Evolutionary conservation across 164 flowering plant genomes (phyloP).

Genomic region (Berberis thunbergii): DNA sequence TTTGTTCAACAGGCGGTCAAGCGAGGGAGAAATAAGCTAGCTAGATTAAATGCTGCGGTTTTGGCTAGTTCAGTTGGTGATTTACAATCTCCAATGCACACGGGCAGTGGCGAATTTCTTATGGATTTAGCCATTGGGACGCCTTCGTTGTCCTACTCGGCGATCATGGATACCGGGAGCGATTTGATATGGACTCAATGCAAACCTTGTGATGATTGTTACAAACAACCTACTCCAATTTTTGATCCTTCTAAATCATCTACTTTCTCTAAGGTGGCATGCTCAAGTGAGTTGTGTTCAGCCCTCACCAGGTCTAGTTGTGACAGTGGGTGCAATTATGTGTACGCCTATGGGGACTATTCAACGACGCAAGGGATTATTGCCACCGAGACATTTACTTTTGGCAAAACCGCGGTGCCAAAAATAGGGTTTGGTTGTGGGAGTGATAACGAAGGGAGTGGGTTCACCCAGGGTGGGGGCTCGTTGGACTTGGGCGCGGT

Average conservation of each 20-base stretch:
- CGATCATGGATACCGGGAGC: background rate
- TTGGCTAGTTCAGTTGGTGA: background rate
- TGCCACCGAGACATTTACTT: background rate
- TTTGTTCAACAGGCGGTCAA: background rate
- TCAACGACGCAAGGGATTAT: background rate
- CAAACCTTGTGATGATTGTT: background rate
- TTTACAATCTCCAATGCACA: background rate
- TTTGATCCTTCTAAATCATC: background rate
- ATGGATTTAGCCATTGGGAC: background rate
- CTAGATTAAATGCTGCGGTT: background rate
- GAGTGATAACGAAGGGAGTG: constrained; percentile 59
- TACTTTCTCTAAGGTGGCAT: background rate
- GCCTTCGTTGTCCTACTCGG: background rate
- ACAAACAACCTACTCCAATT: background rate
- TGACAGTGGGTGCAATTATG: background rate
- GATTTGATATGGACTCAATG: background rate
- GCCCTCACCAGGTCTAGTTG: background rate
- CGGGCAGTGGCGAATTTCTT: background rate
- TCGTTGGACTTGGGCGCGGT: constrained; percentile 89
- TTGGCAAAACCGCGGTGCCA: background rate
- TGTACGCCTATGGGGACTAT: background rate
- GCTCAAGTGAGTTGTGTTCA: background rate
- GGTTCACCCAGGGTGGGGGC: constrained; percentile 50
- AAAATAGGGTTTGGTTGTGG: background rate
- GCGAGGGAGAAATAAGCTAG: background rate